Conservation (phyloP, 106 monocot genomes). For the Dactylorhiza incarnata region DNA sequence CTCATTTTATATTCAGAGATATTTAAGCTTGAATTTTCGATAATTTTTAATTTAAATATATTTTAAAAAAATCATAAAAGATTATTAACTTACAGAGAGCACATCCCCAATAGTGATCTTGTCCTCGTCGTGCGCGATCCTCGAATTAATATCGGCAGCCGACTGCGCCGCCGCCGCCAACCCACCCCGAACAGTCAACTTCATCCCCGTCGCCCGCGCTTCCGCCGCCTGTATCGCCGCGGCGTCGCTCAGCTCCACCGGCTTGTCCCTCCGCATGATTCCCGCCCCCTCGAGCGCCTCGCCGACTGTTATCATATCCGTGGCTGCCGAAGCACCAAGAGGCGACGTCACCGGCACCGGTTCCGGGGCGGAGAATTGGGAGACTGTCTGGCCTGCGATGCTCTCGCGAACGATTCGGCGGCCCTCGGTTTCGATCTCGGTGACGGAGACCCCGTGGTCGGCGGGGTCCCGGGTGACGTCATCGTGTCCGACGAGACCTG, state of each 20-base stretch:
- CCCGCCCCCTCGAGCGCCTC: conserved; percentile 64
- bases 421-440: conserved; percentile 30
- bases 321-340: not conserved
- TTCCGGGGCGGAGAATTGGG: not conserved
- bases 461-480: conserved; percentile 16
- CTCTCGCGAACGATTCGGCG: conserved; percentile 35
- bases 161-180: conserved; percentile 42
- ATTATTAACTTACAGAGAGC: conserved; percentile 12
- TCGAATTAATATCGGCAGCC: conserved; percentile 31
- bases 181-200: conserved; percentile 21
- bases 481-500: conserved; percentile 31
- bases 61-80: not conserved
- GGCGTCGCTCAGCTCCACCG: conserved; percentile 52
- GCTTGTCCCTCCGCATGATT: conserved; percentile 26
- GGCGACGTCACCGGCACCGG: not conserved
- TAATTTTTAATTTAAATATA: not conserved
- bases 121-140: conserved; percentile 14
- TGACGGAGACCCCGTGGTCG: conserved; percentile 37
- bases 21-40: not conserved
- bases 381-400: conserved; percentile 43
- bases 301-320: conserved; percentile 25
- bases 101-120: conserved; percentile 37
- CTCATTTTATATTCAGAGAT: not conserved
- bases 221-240: conserved; percentile 61
- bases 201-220: conserved; percentile 36